Percentiles rank a stretch among this genome's conserved stretches.
phyloP scores from a whole-genome alignment of 208 protist species.

The Crithidia bombi region DNA sequence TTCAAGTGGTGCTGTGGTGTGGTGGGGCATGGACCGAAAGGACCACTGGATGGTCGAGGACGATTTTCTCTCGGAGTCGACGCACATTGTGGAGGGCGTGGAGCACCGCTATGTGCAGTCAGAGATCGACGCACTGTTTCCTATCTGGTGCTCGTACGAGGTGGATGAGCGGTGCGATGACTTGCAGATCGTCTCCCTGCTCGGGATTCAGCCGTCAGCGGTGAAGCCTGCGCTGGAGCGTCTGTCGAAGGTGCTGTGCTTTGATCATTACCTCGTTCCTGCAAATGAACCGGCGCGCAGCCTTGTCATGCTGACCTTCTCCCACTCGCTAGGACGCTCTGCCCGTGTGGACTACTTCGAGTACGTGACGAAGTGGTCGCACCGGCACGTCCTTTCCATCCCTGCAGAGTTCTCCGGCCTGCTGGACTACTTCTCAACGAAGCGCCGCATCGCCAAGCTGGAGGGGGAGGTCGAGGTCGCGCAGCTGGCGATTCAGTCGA shows the following conservation, averaged over 20 bases:
- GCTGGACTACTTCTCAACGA: conserved; percentile 73
- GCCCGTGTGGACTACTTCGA: conserved; percentile 76
- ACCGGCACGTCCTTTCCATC: conserved; percentile 54
- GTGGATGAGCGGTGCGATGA: conserved; percentile 37
- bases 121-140: conserved; percentile 67
- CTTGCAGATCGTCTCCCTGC: conserved; percentile 5
- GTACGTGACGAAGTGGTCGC: conserved; percentile 60
- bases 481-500: conserved; percentile 53
- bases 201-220: conserved; percentile 8
- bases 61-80: conserved; percentile 60
- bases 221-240: conserved; percentile 48
- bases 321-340: conserved; percentile 55
- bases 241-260: conserved; percentile 64
- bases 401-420: conserved; percentile 57
- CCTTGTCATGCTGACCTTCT: conserved; percentile 77
- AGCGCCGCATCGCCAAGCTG: conserved; percentile 45
- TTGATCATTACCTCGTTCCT: conserved; percentile 78
- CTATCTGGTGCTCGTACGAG: conserved; percentile 75
- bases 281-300: conserved; percentile 37
- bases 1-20: conserved; percentile 66
- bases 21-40: conserved; percentile 72
- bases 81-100: conserved; percentile 42
- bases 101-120: conserved; percentile 50
- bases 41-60: conserved; percentile 78
- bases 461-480: conserved; percentile 68